These are phyloP conservation scores for Citrus unshiu DNA, from an alignment of 345 rosid species.

Conservation along the genomic window DNA sequence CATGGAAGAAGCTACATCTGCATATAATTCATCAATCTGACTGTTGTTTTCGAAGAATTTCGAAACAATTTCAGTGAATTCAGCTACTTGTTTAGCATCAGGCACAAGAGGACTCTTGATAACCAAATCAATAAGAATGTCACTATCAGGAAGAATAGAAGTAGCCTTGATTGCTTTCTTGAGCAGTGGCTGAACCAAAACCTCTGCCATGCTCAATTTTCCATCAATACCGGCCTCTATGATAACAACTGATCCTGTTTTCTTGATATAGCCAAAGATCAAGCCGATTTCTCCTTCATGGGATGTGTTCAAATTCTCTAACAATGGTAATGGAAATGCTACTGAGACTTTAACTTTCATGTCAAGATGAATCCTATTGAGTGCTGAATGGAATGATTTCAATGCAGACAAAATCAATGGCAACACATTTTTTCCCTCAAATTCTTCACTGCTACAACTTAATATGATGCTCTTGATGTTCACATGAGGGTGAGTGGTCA, in stretches of 20 bases:
- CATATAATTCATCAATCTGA: constrained; percentile 28
- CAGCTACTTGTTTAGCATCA: constrained; percentile 21
- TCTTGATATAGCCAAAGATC: constrained; percentile 28
- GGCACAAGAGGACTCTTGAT: constrained; percentile 19
- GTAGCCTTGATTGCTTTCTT: constrained; percentile 16
- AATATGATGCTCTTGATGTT: constrained; percentile 32
- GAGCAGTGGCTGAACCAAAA: constrained; percentile 21
- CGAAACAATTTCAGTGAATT: constrained; percentile 14
- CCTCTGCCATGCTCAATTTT: constrained; percentile 22
- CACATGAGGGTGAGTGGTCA: background rate
- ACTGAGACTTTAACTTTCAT: constrained; percentile 29
- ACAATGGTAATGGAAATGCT: constrained; percentile 31
- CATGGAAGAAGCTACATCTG: constrained; percentile 17
- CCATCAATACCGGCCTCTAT: constrained; percentile 24
- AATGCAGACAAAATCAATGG: constrained; percentile 26
- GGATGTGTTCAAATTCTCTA: constrained; percentile 28
- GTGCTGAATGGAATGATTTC: constrained; percentile 25
- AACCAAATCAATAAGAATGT: constrained; percentile 22
- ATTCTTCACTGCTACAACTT: background rate
- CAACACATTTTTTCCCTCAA: constrained; percentile 12
- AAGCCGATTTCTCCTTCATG: constrained; percentile 18
- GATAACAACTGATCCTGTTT: constrained; percentile 23
- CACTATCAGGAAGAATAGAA: constrained; percentile 22
- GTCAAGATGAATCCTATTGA: constrained; percentile 9
- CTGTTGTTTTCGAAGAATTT: constrained; percentile 19